These are phyloP conservation scores for Candida chauliodis DNA, from an alignment of 805 yeast genomes.

Conservation along the genomic window DNA sequence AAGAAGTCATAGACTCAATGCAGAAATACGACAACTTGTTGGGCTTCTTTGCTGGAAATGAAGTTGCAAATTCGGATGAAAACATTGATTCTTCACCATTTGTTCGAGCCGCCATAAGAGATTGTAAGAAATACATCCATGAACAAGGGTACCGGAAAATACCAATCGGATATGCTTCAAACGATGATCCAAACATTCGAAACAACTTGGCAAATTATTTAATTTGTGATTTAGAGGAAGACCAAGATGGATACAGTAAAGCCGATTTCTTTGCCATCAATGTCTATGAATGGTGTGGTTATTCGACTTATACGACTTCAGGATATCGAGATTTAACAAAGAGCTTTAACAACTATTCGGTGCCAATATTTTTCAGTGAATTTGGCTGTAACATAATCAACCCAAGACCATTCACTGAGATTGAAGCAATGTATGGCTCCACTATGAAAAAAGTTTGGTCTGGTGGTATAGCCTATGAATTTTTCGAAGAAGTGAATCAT, in stretches of 20 bases:
- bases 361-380: constrained; percentile 38
- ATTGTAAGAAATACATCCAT: constrained; percentile 25
- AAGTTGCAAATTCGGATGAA: constrained; percentile 28
- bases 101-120: constrained; percentile 36
- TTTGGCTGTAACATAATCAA: constrained; percentile 34
- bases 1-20: constrained; percentile 31
- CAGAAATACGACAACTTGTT: constrained; percentile 28
- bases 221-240: constrained; percentile 23
- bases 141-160: constrained; percentile 26
- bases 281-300: constrained; percentile 43
- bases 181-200: constrained; percentile 33
- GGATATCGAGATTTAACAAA: constrained; percentile 35
- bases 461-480: constrained; percentile 37
- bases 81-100: constrained; percentile 30
- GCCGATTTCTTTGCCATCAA: constrained; percentile 36
- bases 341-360: constrained; percentile 26
- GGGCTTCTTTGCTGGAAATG: constrained; percentile 42
- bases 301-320: constrained; percentile 31
- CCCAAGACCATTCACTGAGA: constrained; percentile 39
- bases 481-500: constrained; percentile 31
- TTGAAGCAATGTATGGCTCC: constrained; percentile 31
- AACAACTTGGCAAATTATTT: constrained; percentile 26
- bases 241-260: neutral
- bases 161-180: constrained; percentile 41
- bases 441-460: constrained; percentile 36